These are phyloP conservation scores for Craspedostauros australis DNA, from an alignment of 108 stramenopile species.

Conservation along the genomic window DNA sequence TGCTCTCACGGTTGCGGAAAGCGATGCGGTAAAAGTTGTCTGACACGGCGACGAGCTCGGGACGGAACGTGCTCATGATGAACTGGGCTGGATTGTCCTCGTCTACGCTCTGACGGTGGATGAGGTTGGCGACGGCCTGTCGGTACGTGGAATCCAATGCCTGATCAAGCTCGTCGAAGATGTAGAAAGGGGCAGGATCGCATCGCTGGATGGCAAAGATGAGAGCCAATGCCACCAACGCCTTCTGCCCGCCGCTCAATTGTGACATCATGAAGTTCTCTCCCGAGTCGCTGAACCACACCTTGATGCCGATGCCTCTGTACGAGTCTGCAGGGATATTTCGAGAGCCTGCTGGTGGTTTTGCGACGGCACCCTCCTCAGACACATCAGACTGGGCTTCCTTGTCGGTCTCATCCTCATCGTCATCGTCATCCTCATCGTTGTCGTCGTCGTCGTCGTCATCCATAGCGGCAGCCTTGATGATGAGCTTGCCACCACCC, in stretches of 20 bases:
- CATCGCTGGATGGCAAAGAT: slow-evolving; percentile 98
- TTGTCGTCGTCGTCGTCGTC: slow-evolving; percentile 41
- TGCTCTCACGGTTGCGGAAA: slow-evolving; percentile 86
- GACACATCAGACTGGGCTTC: slow-evolving; percentile 68
- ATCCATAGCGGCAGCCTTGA: slow-evolving; percentile 81
- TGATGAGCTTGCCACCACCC: slow-evolving; percentile 91
- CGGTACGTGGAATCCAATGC: slow-evolving; percentile 96
- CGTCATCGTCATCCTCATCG: slow-evolving; percentile 31
- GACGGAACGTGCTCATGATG: slow-evolving; percentile 98
- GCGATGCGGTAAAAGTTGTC: slow-evolving; percentile 83
- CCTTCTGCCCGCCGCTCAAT: slow-evolving; percentile 99
- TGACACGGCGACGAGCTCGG: slow-evolving; percentile 91
- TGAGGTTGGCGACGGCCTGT: slow-evolving; percentile 91
- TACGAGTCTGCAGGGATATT: too few species aligned
- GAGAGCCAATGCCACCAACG: slow-evolving; percentile 96
- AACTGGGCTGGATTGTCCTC: slow-evolving; percentile 95
- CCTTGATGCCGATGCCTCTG: slow-evolving; percentile 87
- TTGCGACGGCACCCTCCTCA: too few species aligned
- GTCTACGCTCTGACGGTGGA: slow-evolving; percentile 87
- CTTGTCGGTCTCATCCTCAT: slow-evolving; percentile 6
- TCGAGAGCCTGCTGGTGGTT: too few species aligned
- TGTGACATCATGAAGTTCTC: slow-evolving; percentile 91
- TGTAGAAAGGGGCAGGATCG: slow-evolving; percentile 99
- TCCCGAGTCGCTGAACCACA: slow-evolving; percentile 84
- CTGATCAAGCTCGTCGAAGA: slow-evolving; percentile 98